A percentile compares a stretch with the other conserved stretches of the same genome.
Conservation (phyloP, 148 eudicot species). For the Dysphania ambrosioides region DNA sequence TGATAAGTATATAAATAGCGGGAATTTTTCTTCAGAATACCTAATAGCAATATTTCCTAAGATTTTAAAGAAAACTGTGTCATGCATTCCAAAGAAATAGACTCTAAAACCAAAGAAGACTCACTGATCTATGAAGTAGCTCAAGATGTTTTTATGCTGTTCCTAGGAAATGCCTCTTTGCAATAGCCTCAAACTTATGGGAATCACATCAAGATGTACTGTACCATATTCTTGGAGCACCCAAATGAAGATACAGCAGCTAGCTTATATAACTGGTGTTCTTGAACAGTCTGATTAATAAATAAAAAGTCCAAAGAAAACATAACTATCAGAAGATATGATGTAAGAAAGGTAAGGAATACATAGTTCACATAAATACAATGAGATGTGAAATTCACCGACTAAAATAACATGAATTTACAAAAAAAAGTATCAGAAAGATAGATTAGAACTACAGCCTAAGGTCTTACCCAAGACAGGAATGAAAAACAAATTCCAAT, state of each 20-base stretch:
- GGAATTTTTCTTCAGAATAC: background rate
- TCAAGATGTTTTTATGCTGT: slow-evolving; percentile 34
- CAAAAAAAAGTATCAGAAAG: background rate
- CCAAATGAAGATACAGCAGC: slow-evolving; percentile 55
- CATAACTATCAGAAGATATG: background rate
- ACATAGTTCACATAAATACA: background rate
- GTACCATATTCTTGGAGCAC: slow-evolving; percentile 78
- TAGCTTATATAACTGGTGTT: slow-evolving; percentile 68
- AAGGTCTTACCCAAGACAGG: slow-evolving; percentile 70
- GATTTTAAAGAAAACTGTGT: background rate
- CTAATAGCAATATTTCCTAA: background rate
- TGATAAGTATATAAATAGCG: background rate
- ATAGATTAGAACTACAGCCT: background rate
- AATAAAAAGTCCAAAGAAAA: slow-evolving; percentile 12
- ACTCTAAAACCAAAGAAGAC: slow-evolving; percentile 21
- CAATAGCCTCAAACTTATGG: slow-evolving; percentile 46
- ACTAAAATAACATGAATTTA: background rate
- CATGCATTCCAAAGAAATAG: background rate
- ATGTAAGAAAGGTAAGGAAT: background rate
- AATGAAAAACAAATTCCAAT: slow-evolving; percentile 92
- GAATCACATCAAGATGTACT: slow-evolving; percentile 49
- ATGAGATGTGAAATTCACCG: background rate
- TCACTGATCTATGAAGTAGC: slow-evolving; percentile 43
- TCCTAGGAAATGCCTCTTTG: slow-evolving; percentile 45
- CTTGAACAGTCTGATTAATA: slow-evolving; percentile 51